These are phyloP conservation scores for Kluyveromyces aestuarii DNA, from an alignment of 805 yeast genomes.

Conservation along the genomic window DNA sequence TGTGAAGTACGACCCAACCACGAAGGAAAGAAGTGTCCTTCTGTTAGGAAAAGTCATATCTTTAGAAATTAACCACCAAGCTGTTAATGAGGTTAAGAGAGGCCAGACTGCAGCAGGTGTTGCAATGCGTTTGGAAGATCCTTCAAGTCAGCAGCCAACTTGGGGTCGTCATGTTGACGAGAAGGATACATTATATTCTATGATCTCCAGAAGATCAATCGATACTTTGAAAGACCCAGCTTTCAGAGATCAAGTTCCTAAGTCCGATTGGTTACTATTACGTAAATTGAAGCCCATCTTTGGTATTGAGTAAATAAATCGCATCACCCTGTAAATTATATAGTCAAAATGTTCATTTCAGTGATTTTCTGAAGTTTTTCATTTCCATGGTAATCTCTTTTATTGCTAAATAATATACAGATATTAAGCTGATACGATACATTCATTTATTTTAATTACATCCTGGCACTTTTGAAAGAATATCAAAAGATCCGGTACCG, in stretches of 20 bases:
- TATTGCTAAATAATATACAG: neutral
- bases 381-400: neutral
- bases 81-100: slow-evolving; percentile 71
- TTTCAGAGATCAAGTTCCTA: slow-evolving; percentile 85
- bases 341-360: neutral
- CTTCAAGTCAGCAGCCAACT: slow-evolving; percentile 86
- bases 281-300: slow-evolving; percentile 82
- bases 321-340: slow-evolving; percentile 3
- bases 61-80: slow-evolving; percentile 92
- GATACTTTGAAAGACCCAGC: slow-evolving; percentile 98
- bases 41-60: slow-evolving; percentile 80
- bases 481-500: slow-evolving; percentile 95
- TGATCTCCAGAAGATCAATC: slow-evolving; percentile 79
- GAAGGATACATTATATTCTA: slow-evolving; percentile 80
- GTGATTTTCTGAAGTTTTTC: too few species aligned
- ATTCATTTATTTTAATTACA: slow-evolving; percentile 1
- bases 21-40: slow-evolving; percentile 62
- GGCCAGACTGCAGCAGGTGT: slow-evolving; percentile 98
- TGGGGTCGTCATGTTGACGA: slow-evolving; percentile 99
- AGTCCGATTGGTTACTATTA: slow-evolving; percentile 92
- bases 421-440: too few species aligned
- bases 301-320: slow-evolving; percentile 46
- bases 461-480: slow-evolving; percentile 38
- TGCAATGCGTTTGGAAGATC: slow-evolving; percentile 93
- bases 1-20: slow-evolving; percentile 79